These are phyloP conservation scores for Trametes punicea DNA, from an alignment of 768 basidiomycete genomes.

Conservation along the genomic window DNA sequence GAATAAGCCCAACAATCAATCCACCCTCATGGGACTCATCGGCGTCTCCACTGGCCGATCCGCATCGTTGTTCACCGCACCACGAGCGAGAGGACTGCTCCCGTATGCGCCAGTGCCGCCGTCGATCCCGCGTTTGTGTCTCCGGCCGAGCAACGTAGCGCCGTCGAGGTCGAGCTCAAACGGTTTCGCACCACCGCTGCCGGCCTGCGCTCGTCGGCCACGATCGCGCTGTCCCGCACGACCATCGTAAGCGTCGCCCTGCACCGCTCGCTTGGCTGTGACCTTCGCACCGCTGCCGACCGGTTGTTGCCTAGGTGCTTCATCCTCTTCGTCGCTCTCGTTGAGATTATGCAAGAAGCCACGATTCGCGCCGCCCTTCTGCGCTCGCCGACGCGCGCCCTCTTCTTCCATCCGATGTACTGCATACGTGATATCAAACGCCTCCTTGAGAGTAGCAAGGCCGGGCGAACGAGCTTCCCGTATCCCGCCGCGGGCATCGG, in stretches of 20 bases:
- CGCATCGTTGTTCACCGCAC: background rate
- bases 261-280: conserved; percentile 27
- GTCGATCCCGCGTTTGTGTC: conserved; percentile 42
- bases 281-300: conserved; percentile 31
- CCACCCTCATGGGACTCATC: conserved; percentile 23
- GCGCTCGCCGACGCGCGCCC: conserved; percentile 80
- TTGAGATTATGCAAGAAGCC: conserved; percentile 85
- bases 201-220: conserved; percentile 33
- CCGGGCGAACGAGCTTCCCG: conserved; percentile 85
- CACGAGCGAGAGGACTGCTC: conserved; percentile 18
- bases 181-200: conserved; percentile 22
- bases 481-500: conserved; percentile 58
- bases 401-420: conserved; percentile 99
- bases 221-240: conserved; percentile 70
- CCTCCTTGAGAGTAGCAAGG: conserved; percentile 89
- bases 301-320: conserved; percentile 40
- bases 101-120: conserved; percentile 8
- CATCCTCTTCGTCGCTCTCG: conserved; percentile 82
- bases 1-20: background rate
- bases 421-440: conserved; percentile 98
- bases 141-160: conserved; percentile 80
- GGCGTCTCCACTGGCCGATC: conserved; percentile 15
- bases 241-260: conserved; percentile 47
- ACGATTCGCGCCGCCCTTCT: conserved; percentile 78
- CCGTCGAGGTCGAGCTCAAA: conserved; percentile 88